These are phyloP conservation scores for Chloris gayana DNA, from an alignment of 176 grass and related monocot species.

Conservation along the genomic window DNA sequence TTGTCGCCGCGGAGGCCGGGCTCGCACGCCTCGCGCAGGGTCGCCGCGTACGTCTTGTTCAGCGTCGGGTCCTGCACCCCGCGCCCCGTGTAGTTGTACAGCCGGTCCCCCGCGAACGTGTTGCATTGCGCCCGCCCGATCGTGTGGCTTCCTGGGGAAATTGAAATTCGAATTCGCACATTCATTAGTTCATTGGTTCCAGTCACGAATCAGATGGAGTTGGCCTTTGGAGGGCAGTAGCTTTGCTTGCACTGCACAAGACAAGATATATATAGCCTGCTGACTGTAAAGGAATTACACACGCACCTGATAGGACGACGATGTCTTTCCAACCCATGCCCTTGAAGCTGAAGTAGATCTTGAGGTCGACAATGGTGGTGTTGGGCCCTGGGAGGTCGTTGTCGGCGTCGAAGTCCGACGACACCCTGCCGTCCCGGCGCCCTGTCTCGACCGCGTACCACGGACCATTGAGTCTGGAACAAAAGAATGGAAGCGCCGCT, in stretches of 20 bases:
- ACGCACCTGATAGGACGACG: conserved; percentile 46
- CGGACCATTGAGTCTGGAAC: conserved; percentile 51
- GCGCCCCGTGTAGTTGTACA: conserved; percentile 60
- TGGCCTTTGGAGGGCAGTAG: not conserved
- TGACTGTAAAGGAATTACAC: not conserved
- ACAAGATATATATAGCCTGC: not conserved
- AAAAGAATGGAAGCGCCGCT: not conserved
- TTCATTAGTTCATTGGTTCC: not conserved
- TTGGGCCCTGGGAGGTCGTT: conserved; percentile 44
- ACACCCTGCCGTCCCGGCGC: conserved; percentile 53
- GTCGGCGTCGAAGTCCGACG: not conserved
- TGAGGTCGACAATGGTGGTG: conserved; percentile 53
- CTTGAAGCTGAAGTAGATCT: conserved; percentile 67
- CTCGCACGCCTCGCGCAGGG: conserved; percentile 40
- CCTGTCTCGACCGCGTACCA: conserved; percentile 55
- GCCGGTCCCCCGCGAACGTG: conserved; percentile 50
- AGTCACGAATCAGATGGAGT: not conserved
- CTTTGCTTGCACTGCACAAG: not conserved
- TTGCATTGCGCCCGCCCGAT: conserved; percentile 43
- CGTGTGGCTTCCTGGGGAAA: conserved; percentile 53
- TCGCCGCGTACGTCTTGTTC: conserved; percentile 51
- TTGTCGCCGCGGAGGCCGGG: not conserved
- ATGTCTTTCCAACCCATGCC: conserved; percentile 50
- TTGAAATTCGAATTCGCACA: not conserved
- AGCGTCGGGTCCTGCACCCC: conserved; percentile 50